Evolutionary conservation across 306 rosid species (phyloP).

Genomic region (Cucurbita moschata): DNA sequence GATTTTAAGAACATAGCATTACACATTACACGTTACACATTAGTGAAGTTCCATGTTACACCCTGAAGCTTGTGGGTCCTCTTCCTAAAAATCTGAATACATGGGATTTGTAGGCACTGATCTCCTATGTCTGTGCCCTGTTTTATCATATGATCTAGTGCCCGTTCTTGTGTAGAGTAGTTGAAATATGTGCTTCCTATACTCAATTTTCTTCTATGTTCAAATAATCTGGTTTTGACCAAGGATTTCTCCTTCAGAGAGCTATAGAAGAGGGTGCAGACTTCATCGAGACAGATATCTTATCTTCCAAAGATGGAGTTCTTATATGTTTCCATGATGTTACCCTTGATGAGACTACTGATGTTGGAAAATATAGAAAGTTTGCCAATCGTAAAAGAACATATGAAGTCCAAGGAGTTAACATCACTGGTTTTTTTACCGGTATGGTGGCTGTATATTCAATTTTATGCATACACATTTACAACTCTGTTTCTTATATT

Average conservation of each 20-base stretch:
- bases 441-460: constrained; percentile 21
- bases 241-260: constrained; percentile 33
- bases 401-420: constrained; percentile 59
- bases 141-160: background rate
- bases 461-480: background rate
- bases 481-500: background rate
- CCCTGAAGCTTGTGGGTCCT: background rate
- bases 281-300: constrained; percentile 85
- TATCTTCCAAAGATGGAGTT: constrained; percentile 79
- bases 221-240: background rate
- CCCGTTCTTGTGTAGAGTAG: background rate
- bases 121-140: background rate
- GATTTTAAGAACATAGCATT: background rate
- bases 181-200: background rate
- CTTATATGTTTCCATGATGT: constrained; percentile 79
- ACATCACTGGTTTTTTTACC: constrained; percentile 56
- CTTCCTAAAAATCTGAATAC: background rate
- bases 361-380: constrained; percentile 38
- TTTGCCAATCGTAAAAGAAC: constrained; percentile 70
- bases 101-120: background rate
- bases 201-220: background rate
- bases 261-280: constrained; percentile 95
- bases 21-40: background rate
- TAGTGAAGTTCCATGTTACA: background rate
- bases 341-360: constrained; percentile 60